Percentiles rank a stretch among this genome's conserved stretches.
These are phyloP conservation scores for Wallacemonas sp. DNA, from an alignment of 208 protist species.

Conservation along the genomic window DNA sequence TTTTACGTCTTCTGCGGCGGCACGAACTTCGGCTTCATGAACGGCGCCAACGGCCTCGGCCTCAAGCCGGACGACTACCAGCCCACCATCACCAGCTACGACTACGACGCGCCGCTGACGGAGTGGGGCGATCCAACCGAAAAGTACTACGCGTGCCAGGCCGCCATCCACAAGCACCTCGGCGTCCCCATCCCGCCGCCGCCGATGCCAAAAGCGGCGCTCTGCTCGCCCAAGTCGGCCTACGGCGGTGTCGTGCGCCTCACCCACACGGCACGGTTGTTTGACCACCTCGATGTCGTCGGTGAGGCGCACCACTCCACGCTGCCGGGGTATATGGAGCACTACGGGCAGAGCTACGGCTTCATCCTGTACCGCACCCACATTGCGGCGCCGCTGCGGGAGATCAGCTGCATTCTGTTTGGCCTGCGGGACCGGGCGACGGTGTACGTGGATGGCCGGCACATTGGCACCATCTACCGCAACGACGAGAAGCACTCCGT, in stretches of 20 bases:
- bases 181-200: not conserved
- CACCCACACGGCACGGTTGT: not conserved
- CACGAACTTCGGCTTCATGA: conserved; percentile 11
- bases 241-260: conserved; percentile 1
- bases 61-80: not conserved
- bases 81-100: conserved; percentile 9
- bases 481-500: conserved; percentile 10
- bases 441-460: conserved; percentile 7
- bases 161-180: conserved; percentile 9
- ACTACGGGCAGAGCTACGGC: conserved; percentile 10
- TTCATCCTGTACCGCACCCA: conserved; percentile 13
- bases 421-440: conserved; percentile 5
- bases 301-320: not conserved
- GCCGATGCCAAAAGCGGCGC: not conserved
- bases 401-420: conserved; percentile 6
- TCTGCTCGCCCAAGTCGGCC: conserved; percentile 3
- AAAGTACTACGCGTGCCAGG: conserved; percentile 10
- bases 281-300: not conserved
- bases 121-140: conserved; percentile 10
- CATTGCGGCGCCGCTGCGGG: not conserved
- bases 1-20: conserved; percentile 8
- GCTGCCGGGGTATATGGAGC: conserved; percentile 2
- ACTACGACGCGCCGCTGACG: conserved; percentile 4
- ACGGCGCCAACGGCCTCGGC: conserved; percentile 8
- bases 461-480: conserved; percentile 4